Base-by-base conservation (phyloP, 2,329 filamentous ascomycete genomes). In the Dissoconium aciculare region DNA sequence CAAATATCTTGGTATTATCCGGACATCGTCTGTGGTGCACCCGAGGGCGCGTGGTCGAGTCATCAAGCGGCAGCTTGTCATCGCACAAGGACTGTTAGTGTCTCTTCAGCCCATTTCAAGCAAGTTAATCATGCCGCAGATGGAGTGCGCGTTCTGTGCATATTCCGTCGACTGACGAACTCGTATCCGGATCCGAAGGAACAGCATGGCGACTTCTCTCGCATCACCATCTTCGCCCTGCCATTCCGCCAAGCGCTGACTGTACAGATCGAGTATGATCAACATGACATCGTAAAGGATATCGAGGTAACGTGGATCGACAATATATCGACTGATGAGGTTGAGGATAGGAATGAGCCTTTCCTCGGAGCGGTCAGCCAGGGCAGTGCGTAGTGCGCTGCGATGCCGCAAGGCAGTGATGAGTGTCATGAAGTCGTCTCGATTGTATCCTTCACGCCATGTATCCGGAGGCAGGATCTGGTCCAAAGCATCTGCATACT, bases 61-160 rank as follows among this genome's bases (percentile, higher is more conserved):
- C 19, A 23, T 23, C 19, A 23, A 23, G 19, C 19, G n/a, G 9
- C n/a, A 23, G n/a, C 19, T 9, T 23, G 19, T n/a, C n/a, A n/a
- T n/a, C 9, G n/a, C 19, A 23, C n/a, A n/a, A 9, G n/a, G 9
- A 23, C n/a, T n/a, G n/a, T n/a, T n/a, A 27, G 26, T 12, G 26
- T 11, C 5, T 17, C 28, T 31, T 53, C 44, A 53, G 5, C 61
- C 65, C 31, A 67, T 63, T 46, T 78, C 71, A 40, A 80, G 56
- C 61, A 80, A 78, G 45, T 87, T 81, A 41, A 95, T 58, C 85
- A 95, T 94, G 2, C 87, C 89, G 42, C 70, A 70, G 8, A 82
- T 85, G 57, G 79, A 74, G 44, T 72, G 76, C 2, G 87, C 85
- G 49, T 79, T 67, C 57, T 93, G 80, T 13, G 83, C 81, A 47